These are phyloP conservation scores for Lactarius indigo DNA, from an alignment of 768 basidiomycete species.

Conservation along the genomic window DNA sequence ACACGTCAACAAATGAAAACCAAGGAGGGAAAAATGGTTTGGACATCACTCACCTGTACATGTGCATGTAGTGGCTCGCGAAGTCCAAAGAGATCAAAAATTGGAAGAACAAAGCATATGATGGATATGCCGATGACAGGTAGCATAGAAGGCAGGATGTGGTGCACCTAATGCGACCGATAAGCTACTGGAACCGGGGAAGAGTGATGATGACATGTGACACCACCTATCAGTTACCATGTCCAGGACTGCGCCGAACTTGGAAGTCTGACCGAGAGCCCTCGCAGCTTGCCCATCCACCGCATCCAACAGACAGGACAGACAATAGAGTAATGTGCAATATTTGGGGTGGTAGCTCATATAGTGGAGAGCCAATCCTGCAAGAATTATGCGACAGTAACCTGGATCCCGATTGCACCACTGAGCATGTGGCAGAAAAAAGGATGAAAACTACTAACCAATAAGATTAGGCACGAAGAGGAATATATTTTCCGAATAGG, in stretches of 20 bases:
- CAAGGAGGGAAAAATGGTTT: not conserved
- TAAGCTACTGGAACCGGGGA: not conserved
- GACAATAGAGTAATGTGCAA: conserved; percentile 82
- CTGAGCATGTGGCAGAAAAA: conserved; percentile 11
- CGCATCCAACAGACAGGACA: conserved; percentile 93
- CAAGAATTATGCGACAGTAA: conserved; percentile 87
- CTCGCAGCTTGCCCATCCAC: conserved; percentile 93
- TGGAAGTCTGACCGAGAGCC: conserved; percentile 83
- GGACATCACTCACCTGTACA: conserved; percentile 78
- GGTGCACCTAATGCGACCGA: conserved; percentile 64
- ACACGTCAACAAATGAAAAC: not conserved
- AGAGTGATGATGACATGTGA: conserved; percentile 5
- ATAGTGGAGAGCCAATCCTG: conserved; percentile 81
- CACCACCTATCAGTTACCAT: conserved; percentile 97
- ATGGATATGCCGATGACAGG: conserved; percentile 85
- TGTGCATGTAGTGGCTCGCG: conserved; percentile 98
- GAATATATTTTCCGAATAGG: conserved; percentile 93
- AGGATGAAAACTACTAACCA: conserved; percentile 46
- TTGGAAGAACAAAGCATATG: conserved; percentile 83
- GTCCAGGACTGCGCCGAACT: conserved; percentile 96
- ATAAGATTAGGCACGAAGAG: conserved; percentile 97
- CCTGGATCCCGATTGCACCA: conserved; percentile 44
- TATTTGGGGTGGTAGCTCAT: conserved; percentile 96
- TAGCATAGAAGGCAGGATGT: conserved; percentile 94
- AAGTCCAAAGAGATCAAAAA: conserved; percentile 97